Base-by-base conservation (phyloP, 495 filamentous ascomycete species). In the Talaromyces trachyspermus region DNA sequence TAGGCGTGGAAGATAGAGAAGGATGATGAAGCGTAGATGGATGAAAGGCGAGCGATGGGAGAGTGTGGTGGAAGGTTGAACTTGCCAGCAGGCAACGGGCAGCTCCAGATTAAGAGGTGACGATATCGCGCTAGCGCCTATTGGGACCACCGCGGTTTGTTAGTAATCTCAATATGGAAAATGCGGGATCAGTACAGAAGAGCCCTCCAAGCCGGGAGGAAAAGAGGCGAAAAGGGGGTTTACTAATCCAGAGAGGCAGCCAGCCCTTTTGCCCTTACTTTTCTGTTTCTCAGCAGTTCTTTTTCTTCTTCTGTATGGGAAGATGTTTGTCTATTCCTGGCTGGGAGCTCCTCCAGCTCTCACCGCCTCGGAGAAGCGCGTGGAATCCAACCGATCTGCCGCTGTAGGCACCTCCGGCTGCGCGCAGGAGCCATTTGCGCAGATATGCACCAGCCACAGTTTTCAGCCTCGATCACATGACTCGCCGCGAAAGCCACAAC, bases 21-120 rank as follows among this genome's bases (percentile, higher is more conserved):
- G 50, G 54, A 51, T 49, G 53, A 53, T 36, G 48, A 50, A 26
- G 50, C 45, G 53, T 50, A 51, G 49, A 54, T 51, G 55, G 51
- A 56, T 46, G 49, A 30, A 43, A 49, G 44, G 44, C 40, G 51
- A 52, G 46, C 49, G 54, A 45, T 44, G 15, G 40, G 36, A 38
- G 40, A 24, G 24, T 43, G 25, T 43, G 47, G 50, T 51, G 46
- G 52, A 47, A 49, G 49, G 49, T 33, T 50, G 54, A 52, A 56
- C 53, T 54, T 54, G 48, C 52, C 51, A 56, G 43, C 40, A 43
- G 48, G 32, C 12, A 26, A 37, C 49, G 57, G 47, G 51, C 45
- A 65, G 66, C 64, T 69, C 57, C 55, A 58, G 64, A 32, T 64
- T 63, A 66, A 65, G 59, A 58, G 62, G 65, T 66, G 61, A 68